Percentiles rank a stretch among this genome's conserved stretches.
Evolutionary conservation across 1,284 basidiomycete species (phyloP).

Genomic region (Pholiota adiposa): DNA sequence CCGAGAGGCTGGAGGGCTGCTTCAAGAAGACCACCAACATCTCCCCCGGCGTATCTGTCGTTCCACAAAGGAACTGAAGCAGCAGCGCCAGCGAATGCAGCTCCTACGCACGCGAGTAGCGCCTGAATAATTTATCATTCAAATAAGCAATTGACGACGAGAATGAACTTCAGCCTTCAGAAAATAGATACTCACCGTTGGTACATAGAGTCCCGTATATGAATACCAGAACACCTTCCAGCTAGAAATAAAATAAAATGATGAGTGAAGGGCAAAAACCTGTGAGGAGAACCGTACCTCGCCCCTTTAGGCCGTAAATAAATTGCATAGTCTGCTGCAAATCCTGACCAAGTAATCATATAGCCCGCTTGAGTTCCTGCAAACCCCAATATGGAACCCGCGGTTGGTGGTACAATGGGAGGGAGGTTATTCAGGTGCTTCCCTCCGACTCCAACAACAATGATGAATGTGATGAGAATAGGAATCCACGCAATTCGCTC

Average conservation of each 20-base stretch:
- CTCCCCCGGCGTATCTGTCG: slow-evolving; percentile 57
- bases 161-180: not conserved
- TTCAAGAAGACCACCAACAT: slow-evolving; percentile 75
- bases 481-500: slow-evolving; percentile 81
- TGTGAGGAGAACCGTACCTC: slow-evolving; percentile 2
- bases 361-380: slow-evolving; percentile 75
- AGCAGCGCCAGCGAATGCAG: slow-evolving; percentile 62
- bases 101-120: slow-evolving; percentile 74
- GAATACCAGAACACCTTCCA: slow-evolving; percentile 74
- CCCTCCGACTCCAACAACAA: slow-evolving; percentile 73
- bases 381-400: slow-evolving; percentile 58
- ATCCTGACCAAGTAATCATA: slow-evolving; percentile 64
- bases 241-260: no score
- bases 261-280: not conserved
- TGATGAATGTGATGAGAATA: slow-evolving; percentile 74
- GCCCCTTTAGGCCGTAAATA: slow-evolving; percentile 47
- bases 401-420: slow-evolving; percentile 51
- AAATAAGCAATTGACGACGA: not conserved
- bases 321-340: slow-evolving; percentile 74
- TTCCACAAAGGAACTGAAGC: slow-evolving; percentile 69
- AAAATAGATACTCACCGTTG: slow-evolving; percentile 46
- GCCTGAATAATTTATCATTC: slow-evolving; percentile 39
- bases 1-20: slow-evolving; percentile 72
- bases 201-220: slow-evolving; percentile 74
- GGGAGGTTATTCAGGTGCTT: slow-evolving; percentile 53